Conservation (phyloP, 129 eudicot genomes). For the Dittrichia graveolens region DNA sequence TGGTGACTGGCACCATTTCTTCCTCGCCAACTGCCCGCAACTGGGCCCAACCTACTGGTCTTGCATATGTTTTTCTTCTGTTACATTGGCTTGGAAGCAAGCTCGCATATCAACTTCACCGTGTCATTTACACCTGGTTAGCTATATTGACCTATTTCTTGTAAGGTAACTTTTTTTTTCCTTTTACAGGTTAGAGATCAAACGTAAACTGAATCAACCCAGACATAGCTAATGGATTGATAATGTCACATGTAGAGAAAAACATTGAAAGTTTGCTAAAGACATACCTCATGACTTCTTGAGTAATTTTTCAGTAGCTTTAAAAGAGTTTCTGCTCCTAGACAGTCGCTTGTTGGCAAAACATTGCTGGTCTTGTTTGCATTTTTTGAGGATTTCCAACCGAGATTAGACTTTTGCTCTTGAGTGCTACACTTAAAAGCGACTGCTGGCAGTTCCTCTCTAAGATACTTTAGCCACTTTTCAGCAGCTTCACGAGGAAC, state of each 20-base stretch:
- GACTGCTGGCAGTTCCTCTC: constrained; percentile 86
- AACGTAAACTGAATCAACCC: neutral
- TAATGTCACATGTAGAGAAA: neutral
- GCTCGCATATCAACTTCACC: no score
- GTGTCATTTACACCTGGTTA: no score
- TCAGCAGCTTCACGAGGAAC: constrained; percentile 94
- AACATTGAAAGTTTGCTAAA: neutral
- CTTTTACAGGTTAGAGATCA: neutral
- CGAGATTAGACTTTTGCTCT: constrained; percentile 76
- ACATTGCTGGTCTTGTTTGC: constrained; percentile 51
- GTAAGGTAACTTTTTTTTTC: neutral
- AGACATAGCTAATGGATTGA: neutral
- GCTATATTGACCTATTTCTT: neutral
- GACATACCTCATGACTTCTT: constrained; percentile 75
- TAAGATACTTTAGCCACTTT: constrained; percentile 92
- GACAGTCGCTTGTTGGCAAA: constrained; percentile 88
- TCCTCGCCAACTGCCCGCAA: no score
- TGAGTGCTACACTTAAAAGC: constrained; percentile 98
- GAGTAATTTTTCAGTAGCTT: constrained; percentile 88
- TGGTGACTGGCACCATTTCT: no score
- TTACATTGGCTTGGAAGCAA: no score
- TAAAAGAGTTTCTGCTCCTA: constrained; percentile 85
- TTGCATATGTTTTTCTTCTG: no score
- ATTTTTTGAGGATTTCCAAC: constrained; percentile 71
- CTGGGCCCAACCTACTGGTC: no score